Percentiles rank a stretch among this genome's conserved stretches.
phyloP scores from a whole-genome alignment of 164 flowering plant genomes.

The Paratinospora sagittata region DNA sequence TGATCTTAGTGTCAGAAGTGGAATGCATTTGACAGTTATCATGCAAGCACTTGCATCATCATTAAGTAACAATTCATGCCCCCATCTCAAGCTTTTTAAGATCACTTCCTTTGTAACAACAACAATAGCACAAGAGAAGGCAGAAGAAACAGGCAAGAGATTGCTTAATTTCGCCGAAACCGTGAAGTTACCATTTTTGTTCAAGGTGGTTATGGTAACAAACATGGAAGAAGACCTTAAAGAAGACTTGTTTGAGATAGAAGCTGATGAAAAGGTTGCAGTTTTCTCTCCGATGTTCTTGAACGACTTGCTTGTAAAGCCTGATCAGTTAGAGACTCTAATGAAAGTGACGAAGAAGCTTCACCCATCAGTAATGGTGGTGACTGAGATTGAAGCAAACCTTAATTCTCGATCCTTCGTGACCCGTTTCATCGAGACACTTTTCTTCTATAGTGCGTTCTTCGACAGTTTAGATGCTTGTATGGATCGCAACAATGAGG shows the following conservation, averaged over 20 bases:
- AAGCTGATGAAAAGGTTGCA: constrained; percentile 34
- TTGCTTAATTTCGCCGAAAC: constrained; percentile 31
- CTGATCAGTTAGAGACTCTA: constrained; percentile 7
- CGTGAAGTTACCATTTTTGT: constrained; percentile 33
- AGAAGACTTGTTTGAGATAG: constrained; percentile 33
- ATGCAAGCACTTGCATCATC: too few species aligned
- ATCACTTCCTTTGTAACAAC: too few species aligned
- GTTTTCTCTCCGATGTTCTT: constrained; percentile 25
- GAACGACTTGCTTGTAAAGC: constrained; percentile 22
- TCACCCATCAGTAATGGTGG: constrained; percentile 40
- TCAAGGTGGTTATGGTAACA: constrained; percentile 23
- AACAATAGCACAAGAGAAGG: too few species aligned
- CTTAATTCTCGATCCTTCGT: constrained; percentile 38
- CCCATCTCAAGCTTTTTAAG: too few species aligned
- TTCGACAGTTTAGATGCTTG: constrained; percentile 39
- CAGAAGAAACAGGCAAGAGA: too few species aligned
- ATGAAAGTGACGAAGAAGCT: constrained; percentile 40
- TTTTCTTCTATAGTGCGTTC: constrained; percentile 46
- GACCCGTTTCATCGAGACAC: constrained; percentile 42
- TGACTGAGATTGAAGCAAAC: constrained; percentile 48
- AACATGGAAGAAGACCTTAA: constrained; percentile 32
- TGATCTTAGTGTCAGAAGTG: too few species aligned
- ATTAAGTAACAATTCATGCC: too few species aligned
- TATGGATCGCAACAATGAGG: constrained; percentile 24
- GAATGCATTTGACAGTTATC: too few species aligned